Evolutionary conservation across 2,329 filamentous ascomycete genomes (phyloP).

Genomic region (Exophiala sp.): DNA sequence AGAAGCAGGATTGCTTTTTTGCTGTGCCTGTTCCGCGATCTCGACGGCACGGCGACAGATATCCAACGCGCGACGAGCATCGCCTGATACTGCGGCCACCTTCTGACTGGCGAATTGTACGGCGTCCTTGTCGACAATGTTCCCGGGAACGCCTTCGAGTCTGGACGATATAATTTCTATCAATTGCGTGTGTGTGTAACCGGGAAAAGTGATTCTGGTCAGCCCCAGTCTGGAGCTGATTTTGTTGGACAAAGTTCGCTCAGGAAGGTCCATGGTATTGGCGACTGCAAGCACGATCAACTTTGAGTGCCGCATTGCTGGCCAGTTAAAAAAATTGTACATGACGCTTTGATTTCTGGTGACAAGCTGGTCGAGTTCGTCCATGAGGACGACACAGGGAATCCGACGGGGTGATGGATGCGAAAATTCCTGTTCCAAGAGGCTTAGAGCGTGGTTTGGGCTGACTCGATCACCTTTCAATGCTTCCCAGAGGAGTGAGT

Average conservation of each 20-base stretch:
- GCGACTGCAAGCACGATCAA: conserved; percentile 95
- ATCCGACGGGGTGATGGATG: conserved; percentile 83
- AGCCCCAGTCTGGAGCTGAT: conserved; percentile 89
- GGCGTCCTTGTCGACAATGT: conserved; percentile 88
- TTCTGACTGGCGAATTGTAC: conserved; percentile 95
- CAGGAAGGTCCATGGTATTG: conserved; percentile 97
- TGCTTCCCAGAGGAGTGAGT: conserved; percentile 92
- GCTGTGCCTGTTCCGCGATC: conserved; percentile 73
- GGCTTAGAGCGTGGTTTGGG: conserved; percentile 83
- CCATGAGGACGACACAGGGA: conserved; percentile 96
- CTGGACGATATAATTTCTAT: conserved; percentile 98
- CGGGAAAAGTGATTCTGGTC: conserved; percentile 92
- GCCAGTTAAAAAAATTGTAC: conserved; percentile 99
- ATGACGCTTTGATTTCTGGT: conserved; percentile 99
- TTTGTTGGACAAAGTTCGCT: conserved; percentile 95
- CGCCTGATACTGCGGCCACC: conserved; percentile 92
- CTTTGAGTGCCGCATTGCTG: conserved; percentile 81
- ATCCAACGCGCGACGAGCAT: conserved; percentile 86
- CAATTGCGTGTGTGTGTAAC: conserved; percentile 94
- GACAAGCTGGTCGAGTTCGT: conserved; percentile 94
- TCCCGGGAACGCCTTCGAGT: conserved; percentile 78
- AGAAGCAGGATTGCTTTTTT: conserved; percentile 40
- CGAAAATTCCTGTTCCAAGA: conserved; percentile 88
- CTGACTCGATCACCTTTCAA: conserved; percentile 90
- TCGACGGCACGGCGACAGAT: conserved; percentile 95